A percentile compares a stretch with the other conserved stretches of the same genome.
Conservation (phyloP, 192 early-diverging fungal species). For the Coemansia sp. region DNA sequence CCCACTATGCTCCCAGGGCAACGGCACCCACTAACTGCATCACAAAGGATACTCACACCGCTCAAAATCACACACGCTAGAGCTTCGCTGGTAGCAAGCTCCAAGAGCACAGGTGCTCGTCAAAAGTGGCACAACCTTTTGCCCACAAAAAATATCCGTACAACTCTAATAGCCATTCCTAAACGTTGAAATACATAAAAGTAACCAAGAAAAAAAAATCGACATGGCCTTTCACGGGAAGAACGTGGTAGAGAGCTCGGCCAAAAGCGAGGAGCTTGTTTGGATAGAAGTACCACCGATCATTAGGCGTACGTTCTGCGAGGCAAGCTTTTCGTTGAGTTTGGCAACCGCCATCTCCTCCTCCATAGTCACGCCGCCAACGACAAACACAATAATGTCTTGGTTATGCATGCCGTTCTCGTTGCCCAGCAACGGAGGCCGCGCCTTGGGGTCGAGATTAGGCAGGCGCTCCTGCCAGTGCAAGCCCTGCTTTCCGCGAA, state of each 20-base stretch:
- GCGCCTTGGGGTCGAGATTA: constrained; percentile 35
- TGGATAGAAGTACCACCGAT: constrained; percentile 93
- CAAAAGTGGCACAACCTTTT: background rate
- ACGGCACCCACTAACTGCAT: background rate
- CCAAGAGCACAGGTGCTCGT: background rate
- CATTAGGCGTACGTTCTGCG: constrained; percentile 75
- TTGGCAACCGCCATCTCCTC: constrained; percentile 85
- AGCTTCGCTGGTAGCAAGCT: background rate
- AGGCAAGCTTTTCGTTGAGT: constrained; percentile 67
- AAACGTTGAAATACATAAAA: background rate
- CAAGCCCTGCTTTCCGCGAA: constrained; percentile 63
- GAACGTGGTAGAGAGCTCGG: constrained; percentile 48
- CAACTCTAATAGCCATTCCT: background rate
- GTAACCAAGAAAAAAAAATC: no score
- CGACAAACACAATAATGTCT: constrained; percentile 93
- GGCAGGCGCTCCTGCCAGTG: constrained; percentile 57
- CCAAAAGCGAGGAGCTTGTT: constrained; percentile 59
- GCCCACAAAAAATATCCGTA: background rate
- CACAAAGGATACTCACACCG: background rate
- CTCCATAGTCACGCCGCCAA: constrained; percentile 93
- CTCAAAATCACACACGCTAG: background rate
- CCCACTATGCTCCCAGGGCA: background rate
- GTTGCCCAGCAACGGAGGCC: constrained; percentile 26
- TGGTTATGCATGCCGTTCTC: constrained; percentile 67
- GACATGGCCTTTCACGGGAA: constrained; percentile 12